Evolutionary conservation across 495 filamentous ascomycete genomes (phyloP).

Genomic region (Xylaria nigripes): DNA sequence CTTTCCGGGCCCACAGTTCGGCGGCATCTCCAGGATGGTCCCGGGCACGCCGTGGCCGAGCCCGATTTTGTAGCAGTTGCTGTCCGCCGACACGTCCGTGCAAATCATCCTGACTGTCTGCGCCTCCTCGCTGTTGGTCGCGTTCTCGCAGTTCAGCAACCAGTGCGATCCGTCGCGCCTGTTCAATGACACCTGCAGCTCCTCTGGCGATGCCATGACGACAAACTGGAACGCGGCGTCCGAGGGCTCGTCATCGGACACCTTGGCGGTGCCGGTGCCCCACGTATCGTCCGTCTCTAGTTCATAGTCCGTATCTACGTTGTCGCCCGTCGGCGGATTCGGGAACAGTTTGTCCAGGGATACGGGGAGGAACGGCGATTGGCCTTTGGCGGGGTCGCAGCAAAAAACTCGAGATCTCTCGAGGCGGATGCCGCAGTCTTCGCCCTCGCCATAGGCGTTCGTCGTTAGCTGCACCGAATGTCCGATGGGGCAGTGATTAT

Average conservation of each 20-base stretch:
- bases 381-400: conserved; percentile 10
- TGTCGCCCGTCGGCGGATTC: conserved; percentile 18
- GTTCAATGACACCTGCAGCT: conserved; percentile 18
- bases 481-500: conserved; percentile 8
- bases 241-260: conserved; percentile 18
- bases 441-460: not conserved
- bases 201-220: conserved; percentile 22
- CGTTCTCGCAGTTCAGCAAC: conserved; percentile 13
- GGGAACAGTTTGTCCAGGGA: conserved; percentile 28
- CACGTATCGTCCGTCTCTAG: conserved; percentile 19
- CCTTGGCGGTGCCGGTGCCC: conserved; percentile 6
- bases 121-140: conserved; percentile 1
- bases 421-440: conserved; percentile 6
- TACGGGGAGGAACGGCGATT: conserved; percentile 25
- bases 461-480: conserved; percentile 8
- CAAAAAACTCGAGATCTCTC: conserved; percentile 20
- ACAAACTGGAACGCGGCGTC: conserved; percentile 23
- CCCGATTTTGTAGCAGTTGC: conserved; percentile 6
- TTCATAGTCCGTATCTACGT: conserved; percentile 18
- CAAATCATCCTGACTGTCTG: conserved; percentile 24
- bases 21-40: conserved; percentile 32
- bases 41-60: not conserved
- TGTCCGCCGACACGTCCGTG: conserved; percentile 6
- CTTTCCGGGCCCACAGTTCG: conserved; percentile 27
- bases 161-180: conserved; percentile 29